Conservation (phyloP, 2,329 filamentous ascomycete species). For the Penicillium sp. region DNA sequence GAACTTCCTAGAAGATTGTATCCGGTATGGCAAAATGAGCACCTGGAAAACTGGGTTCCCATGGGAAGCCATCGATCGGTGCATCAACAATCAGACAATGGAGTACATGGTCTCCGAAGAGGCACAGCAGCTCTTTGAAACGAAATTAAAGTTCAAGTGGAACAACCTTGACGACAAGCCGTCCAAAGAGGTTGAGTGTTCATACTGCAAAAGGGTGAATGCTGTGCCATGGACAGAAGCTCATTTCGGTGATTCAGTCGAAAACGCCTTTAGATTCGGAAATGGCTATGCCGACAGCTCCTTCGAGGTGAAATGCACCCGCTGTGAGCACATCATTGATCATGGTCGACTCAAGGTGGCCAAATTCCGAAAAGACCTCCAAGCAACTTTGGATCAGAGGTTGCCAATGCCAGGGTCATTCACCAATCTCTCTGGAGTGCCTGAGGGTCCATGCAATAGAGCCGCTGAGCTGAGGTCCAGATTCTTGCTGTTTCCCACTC, state of each 20-base stretch:
- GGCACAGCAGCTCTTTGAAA: constrained; percentile 19
- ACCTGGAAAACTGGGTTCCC: constrained; percentile 25
- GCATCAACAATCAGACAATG: constrained; percentile 20
- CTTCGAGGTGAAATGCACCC: constrained; percentile 53
- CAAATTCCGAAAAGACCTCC: constrained; percentile 62
- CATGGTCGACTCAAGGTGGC: constrained; percentile 61
- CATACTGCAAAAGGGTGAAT: constrained; percentile 48
- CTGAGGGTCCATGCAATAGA: constrained; percentile 24
- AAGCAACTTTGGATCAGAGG: constrained; percentile 47
- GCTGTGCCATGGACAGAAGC: constrained; percentile 60
- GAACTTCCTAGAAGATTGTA: constrained; percentile 24
- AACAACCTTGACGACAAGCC: constrained; percentile 56
- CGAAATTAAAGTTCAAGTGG: constrained; percentile 51
- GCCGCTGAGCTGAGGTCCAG: background rate
- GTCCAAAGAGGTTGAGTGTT: constrained; percentile 56
- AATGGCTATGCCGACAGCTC: constrained; percentile 39
- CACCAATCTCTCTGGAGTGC: constrained; percentile 57
- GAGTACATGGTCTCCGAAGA: constrained; percentile 16
- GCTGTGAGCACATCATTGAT: constrained; percentile 53
- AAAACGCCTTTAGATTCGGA: constrained; percentile 21
- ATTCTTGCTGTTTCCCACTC: constrained; percentile 22
- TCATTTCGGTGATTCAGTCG: constrained; percentile 11
- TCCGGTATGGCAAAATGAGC: constrained; percentile 25
- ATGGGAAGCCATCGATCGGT: constrained; percentile 17
- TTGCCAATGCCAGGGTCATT: constrained; percentile 68